Percentiles rank a stretch among this genome's conserved stretches.
Evolutionary conservation across 2,329 filamentous ascomycete genomes (phyloP).

Genomic region (Parafenestella ontariensis): DNA sequence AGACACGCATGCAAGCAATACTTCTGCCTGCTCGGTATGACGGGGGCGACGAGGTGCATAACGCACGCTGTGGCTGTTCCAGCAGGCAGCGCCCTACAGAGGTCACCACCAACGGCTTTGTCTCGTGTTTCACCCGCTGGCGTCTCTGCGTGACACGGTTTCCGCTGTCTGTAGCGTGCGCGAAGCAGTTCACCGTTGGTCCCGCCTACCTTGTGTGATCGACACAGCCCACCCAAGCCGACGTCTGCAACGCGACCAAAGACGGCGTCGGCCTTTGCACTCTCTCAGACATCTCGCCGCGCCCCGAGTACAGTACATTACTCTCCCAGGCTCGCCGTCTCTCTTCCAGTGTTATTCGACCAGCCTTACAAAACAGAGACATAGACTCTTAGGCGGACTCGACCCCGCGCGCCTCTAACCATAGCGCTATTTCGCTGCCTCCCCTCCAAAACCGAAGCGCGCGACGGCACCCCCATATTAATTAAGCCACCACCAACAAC

Average conservation of each 20-base stretch:
- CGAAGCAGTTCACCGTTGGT: constrained; percentile 8
- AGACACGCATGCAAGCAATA: constrained; percentile 10
- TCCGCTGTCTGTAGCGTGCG: constrained; percentile 11
- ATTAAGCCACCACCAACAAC: constrained; percentile 29
- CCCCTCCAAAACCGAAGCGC: constrained; percentile 30
- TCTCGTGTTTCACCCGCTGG: constrained; percentile 17
- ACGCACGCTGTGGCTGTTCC: constrained; percentile 10
- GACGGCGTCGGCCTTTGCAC: constrained; percentile 4
- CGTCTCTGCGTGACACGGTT: constrained; percentile 26
- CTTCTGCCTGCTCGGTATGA: constrained; percentile 19
- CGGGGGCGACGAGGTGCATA: constrained; percentile 6
- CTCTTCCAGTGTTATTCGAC: constrained; percentile 27
- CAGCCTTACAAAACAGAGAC: constrained; percentile 22
- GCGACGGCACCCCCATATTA: constrained; percentile 41
- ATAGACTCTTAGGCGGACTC: constrained; percentile 14
- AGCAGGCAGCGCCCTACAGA: constrained; percentile 11
- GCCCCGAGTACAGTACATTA: constrained; percentile 2
- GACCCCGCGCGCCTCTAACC: constrained; percentile 25
- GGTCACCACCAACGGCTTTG: constrained; percentile 7
- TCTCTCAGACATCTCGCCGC: constrained; percentile 3
- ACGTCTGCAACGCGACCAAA: constrained; percentile 3
- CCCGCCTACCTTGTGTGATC: constrained; percentile 23
- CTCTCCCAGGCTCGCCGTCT: neutral
- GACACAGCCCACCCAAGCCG: constrained; percentile 14
- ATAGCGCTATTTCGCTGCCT: constrained; percentile 25